Percentiles rank a stretch among this genome's conserved stretches.
Evolutionary conservation across 768 basidiomycete species (phyloP).

Genomic region (Cystofilobasidium capitatum): DNA sequence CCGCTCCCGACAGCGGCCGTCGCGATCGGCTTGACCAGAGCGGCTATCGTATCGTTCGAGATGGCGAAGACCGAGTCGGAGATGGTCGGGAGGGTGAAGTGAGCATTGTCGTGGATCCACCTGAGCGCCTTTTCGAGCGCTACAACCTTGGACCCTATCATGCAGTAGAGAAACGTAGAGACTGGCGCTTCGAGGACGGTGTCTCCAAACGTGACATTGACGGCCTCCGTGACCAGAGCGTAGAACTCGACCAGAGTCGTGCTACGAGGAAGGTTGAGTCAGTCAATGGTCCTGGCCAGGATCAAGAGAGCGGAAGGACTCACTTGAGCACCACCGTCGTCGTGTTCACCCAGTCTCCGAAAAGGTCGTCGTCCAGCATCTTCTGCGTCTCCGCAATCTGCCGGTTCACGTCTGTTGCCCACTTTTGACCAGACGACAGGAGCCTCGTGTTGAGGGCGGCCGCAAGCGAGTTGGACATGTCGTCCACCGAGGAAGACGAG

Average conservation of each 20-base stretch:
- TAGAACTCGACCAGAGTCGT: slow-evolving; percentile 66
- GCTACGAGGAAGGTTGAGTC: slow-evolving; percentile 78
- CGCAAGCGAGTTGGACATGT: slow-evolving; percentile 63
- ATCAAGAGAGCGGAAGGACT: not conserved
- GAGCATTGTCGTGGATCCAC: slow-evolving; percentile 79
- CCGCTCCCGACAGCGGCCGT: slow-evolving; percentile 55
- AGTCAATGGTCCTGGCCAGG: too few species aligned
- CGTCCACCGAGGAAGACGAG: slow-evolving; percentile 52
- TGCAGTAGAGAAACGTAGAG: slow-evolving; percentile 76
- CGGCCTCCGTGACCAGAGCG: slow-evolving; percentile 65
- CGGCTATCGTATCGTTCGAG: slow-evolving; percentile 59
- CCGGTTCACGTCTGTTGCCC: slow-evolving; percentile 65
- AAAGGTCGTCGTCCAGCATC: slow-evolving; percentile 73
- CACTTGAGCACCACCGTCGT: slow-evolving; percentile 76
- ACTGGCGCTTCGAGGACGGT: slow-evolving; percentile 72
- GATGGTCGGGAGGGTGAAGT: slow-evolving; percentile 67
- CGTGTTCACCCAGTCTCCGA: slow-evolving; percentile 80
- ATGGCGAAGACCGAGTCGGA: slow-evolving; percentile 67
- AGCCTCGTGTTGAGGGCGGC: slow-evolving; percentile 71
- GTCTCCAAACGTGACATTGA: slow-evolving; percentile 65
- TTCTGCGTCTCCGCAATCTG: slow-evolving; percentile 62
- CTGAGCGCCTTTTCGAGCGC: slow-evolving; percentile 80
- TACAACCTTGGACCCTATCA: slow-evolving; percentile 82
- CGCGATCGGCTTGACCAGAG: slow-evolving; percentile 68
- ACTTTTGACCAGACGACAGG: slow-evolving; percentile 65